Evolutionary conservation across 2,329 filamentous ascomycete genomes (phyloP).

Genomic region (Gaeumannomyces sp.): DNA sequence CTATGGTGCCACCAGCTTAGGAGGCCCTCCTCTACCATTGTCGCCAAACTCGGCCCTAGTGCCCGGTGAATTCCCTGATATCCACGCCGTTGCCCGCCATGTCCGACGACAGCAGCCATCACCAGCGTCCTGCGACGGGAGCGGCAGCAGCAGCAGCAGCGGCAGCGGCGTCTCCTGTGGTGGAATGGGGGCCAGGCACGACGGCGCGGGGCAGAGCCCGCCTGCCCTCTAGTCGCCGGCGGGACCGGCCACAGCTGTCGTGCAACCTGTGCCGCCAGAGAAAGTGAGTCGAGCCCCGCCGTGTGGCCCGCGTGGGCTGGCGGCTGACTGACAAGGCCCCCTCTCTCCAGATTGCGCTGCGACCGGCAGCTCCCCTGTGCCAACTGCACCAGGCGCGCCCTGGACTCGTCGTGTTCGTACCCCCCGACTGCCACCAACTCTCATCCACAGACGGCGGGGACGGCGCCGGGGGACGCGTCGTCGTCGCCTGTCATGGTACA

Average conservation of each 20-base stretch:
- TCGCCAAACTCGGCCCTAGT: too few relatives aligned
- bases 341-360: constrained; percentile 7
- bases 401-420: constrained; percentile 6
- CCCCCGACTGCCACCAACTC: background rate
- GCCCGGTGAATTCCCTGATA: too few relatives aligned
- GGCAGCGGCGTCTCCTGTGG: background rate
- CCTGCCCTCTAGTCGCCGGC: constrained; percentile 19
- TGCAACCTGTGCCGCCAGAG: constrained; percentile 28
- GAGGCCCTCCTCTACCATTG: too few relatives aligned
- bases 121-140: too few relatives aligned
- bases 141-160: background rate
- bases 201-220: constrained; percentile 10
- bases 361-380: constrained; percentile 8
- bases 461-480: too few relatives aligned
- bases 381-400: constrained; percentile 4
- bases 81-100: too few relatives aligned
- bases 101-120: too few relatives aligned
- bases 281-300: constrained; percentile 22
- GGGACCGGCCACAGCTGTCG: constrained; percentile 29
- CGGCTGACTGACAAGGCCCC: too few relatives aligned
- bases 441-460: too few relatives aligned
- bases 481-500: too few relatives aligned
- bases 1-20: too few relatives aligned
- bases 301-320: too few relatives aligned
- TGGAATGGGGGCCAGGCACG: constrained; percentile 10